Percentiles rank a stretch among this genome's conserved stretches.
These are phyloP conservation scores for Mycena leptocephala DNA, from an alignment of 768 basidiomycete species.

Conservation along the genomic window DNA sequence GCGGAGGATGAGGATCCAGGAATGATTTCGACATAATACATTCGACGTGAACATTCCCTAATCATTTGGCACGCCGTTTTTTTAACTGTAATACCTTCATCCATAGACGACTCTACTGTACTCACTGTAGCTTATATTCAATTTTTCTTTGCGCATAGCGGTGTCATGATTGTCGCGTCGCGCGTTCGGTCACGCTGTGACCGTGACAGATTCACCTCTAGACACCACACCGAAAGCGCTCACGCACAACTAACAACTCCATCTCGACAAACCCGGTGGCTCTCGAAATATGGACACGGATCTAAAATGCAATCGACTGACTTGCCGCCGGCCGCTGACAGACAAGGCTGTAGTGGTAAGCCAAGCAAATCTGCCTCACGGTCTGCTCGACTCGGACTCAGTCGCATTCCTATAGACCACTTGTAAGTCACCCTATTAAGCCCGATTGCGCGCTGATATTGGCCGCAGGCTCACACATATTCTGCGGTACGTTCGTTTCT, in stretches of 20 bases:
- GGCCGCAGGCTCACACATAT: conserved; percentile 85
- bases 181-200: conserved; percentile 47
- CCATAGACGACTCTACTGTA: conserved; percentile 38
- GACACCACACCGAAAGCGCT: no score
- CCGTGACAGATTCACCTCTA: conserved; percentile 7
- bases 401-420: conserved; percentile 39
- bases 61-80: conserved; percentile 34
- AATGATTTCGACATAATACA: conserved; percentile 78
- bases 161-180: conserved; percentile 75
- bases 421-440: conserved; percentile 36
- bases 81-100: conserved; percentile 29
- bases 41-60: conserved; percentile 19
- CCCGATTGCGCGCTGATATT: not conserved
- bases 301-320: conserved; percentile 85
- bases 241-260: no score
- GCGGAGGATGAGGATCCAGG: conserved; percentile 77
- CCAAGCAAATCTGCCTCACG: conserved; percentile 29
- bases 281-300: conserved; percentile 87
- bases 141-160: conserved; percentile 45
- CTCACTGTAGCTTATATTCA: conserved; percentile 31
- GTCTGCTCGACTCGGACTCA: not conserved
- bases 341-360: conserved; percentile 92
- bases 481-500: conserved; percentile 71
- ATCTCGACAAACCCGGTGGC: no score
- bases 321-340: conserved; percentile 75